phyloP scores from a whole-genome alignment of 176 grass and related monocot genomes.

The Saccharum spontaneum region DNA sequence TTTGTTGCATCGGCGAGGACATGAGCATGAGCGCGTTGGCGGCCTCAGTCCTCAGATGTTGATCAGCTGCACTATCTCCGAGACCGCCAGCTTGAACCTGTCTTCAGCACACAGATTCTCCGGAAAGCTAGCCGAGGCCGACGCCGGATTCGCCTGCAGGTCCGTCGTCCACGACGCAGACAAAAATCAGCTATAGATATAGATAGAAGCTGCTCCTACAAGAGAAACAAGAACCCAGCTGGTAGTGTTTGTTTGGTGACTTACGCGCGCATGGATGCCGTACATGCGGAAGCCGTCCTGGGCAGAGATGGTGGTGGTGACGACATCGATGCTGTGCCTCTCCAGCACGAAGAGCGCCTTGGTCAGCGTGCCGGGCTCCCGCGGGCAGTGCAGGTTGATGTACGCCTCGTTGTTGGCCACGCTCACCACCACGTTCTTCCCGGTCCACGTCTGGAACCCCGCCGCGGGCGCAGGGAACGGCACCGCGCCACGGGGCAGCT shows the following conservation, averaged over 20 bases:
- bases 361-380: conserved; percentile 26
- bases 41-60: neutral
- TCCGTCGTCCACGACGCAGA: neutral
- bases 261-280: conserved; percentile 60
- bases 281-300: conserved; percentile 22
- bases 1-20: neutral
- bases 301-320: conserved; percentile 35
- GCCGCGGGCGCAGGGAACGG: neutral
- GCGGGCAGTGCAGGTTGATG: conserved; percentile 36
- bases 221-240: neutral
- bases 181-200: neutral
- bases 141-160: neutral
- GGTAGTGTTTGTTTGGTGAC: neutral
- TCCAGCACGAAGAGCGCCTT: conserved; percentile 37
- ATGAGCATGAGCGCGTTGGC: neutral
- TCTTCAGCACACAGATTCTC: conserved; percentile 15
- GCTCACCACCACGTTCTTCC: conserved; percentile 45
- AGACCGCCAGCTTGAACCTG: conserved; percentile 24
- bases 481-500: neutral
- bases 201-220: neutral
- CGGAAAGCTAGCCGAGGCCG: accelerated
- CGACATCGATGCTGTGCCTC: conserved; percentile 47
- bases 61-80: neutral
- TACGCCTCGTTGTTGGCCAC: conserved; percentile 40
- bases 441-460: conserved; percentile 54